Evolutionary conservation across 768 basidiomycete species (phyloP), one percentile per base, ranked within the genome.

Genomic region (Pisolithus tinctorius): DNA sequence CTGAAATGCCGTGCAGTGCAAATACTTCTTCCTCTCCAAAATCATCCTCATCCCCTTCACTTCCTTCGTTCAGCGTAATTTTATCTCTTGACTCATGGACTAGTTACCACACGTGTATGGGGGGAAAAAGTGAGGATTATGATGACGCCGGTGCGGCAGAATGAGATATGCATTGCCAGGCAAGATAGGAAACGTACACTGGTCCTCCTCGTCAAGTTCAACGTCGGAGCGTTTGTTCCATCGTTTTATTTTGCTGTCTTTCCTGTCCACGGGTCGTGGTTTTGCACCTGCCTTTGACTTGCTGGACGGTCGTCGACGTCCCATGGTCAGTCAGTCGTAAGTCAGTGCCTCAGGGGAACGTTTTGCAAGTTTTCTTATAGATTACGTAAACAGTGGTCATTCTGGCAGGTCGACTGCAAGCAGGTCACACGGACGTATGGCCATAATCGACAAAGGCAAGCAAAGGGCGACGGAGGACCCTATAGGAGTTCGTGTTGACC

Each of bases 1-100:
- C 70, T 9, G 76, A 72, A 52, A 91, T 57, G 20, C 82, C 84
- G 47, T 79, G 76, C 54, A 89, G 63, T 7, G 80, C 79, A 58
- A 93, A 87, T n/a, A 93, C 86, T 63, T 93, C 88, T 25, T 92
- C 86, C 36, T 86, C 86, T 13, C 83, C 82, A 14, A 71, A 80
- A 25, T 70, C 72, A 26, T 82, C 80, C 11, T 82, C 80, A 14
- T 70, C 74, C 20, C 63, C 72, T 2, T 67, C 61, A 30, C 71
- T 64, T 31, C 79, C 75, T n/a, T 77, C 83, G 37, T 89, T 83
- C 5, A 96, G 73, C 4, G 88, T 71, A 53, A 95, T 86, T 61
- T 79, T 80, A 62, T 96, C 92, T 48, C 80, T 77, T 27, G 82
- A 80, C 1, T 74, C 70, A 63, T 90, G 87, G 62, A 91, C 89